Evolutionary conservation across 2,329 filamentous ascomycete genomes (phyloP).

Genomic region (Xylariales sp.): DNA sequence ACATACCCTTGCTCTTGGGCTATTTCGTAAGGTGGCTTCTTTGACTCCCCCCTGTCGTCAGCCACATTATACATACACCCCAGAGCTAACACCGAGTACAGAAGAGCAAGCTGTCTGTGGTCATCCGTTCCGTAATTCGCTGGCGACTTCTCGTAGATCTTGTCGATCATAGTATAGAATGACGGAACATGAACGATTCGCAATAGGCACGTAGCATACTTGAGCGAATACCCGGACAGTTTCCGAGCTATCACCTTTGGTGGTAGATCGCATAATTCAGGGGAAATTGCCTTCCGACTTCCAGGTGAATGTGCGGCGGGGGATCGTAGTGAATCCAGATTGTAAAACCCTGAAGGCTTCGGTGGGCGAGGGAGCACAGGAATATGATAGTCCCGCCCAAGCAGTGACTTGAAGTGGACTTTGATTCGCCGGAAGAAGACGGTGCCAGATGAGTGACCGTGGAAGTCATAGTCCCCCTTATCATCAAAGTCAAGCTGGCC

Average conservation of each 20-base stretch:
- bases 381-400: conserved; percentile 59
- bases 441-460: conserved; percentile 85
- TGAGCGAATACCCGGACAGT: conserved; percentile 33
- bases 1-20: conserved; percentile 50
- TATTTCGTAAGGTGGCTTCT: conserved; percentile 27
- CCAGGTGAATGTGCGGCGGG: conserved; percentile 60
- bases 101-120: conserved; percentile 52
- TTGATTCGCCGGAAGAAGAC: conserved; percentile 85
- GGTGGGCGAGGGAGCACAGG: conserved; percentile 53
- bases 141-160: conserved; percentile 57
- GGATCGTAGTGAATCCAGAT: conserved; percentile 67
- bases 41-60: conserved; percentile 18
- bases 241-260: conserved; percentile 48
- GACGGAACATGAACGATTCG: conserved; percentile 67
- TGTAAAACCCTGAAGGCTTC: conserved; percentile 43
- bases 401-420: conserved; percentile 76
- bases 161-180: conserved; percentile 64
- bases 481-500: conserved; percentile 91
- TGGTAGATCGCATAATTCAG: conserved; percentile 64
- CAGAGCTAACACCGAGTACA: conserved; percentile 56
- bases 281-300: conserved; percentile 39
- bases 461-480: conserved; percentile 88
- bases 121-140: conserved; percentile 47
- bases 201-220: conserved; percentile 35
- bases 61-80: conserved; percentile 51